These are phyloP conservation scores for Candida gorgasii DNA, from an alignment of 805 yeast genomes.

Conservation along the genomic window DNA sequence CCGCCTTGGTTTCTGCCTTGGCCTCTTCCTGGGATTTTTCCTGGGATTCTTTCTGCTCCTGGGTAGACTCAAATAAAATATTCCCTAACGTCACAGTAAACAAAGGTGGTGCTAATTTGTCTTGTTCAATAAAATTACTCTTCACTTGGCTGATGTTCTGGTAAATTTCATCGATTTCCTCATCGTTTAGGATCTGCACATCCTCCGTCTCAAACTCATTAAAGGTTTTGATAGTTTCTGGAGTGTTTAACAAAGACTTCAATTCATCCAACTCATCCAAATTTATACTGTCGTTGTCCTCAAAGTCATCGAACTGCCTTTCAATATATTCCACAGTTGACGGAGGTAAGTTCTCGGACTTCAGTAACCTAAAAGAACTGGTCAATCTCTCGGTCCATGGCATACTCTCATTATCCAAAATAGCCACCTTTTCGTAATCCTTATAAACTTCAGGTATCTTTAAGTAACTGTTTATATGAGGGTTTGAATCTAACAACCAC, in stretches of 20 bases:
- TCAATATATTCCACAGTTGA: background rate
- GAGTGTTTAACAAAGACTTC: slow-evolving; percentile 10
- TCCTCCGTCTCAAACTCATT: background rate
- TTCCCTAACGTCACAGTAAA: slow-evolving; percentile 43
- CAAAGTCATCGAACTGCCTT: slow-evolving; percentile 5
- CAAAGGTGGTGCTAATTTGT: slow-evolving; percentile 23
- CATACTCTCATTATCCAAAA: slow-evolving; percentile 30
- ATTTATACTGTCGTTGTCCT: background rate
- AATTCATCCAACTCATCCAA: slow-evolving; percentile 11
- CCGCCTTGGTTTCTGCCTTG: background rate
- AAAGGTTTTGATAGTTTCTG: slow-evolving; percentile 2
- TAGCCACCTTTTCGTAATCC: slow-evolving; percentile 23
- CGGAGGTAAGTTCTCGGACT: background rate
- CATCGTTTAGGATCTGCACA: slow-evolving; percentile 6
- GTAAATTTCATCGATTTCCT: slow-evolving; percentile 24
- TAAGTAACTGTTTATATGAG: slow-evolving; percentile 22
- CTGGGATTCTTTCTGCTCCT: too few species aligned
- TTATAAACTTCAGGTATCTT: slow-evolving; percentile 17
- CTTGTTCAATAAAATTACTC: slow-evolving; percentile 14
- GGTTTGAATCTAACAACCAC: slow-evolving; percentile 39
- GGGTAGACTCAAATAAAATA: slow-evolving; percentile 36
- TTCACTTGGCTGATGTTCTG: slow-evolving; percentile 8
- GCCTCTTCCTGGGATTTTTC: slow-evolving; percentile 17
- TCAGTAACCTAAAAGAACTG: slow-evolving; percentile 17
- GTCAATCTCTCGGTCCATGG: slow-evolving; percentile 31